Evolutionary conservation across 2,329 filamentous ascomycete species (phyloP).

Genomic region (Endothia cerciana): DNA sequence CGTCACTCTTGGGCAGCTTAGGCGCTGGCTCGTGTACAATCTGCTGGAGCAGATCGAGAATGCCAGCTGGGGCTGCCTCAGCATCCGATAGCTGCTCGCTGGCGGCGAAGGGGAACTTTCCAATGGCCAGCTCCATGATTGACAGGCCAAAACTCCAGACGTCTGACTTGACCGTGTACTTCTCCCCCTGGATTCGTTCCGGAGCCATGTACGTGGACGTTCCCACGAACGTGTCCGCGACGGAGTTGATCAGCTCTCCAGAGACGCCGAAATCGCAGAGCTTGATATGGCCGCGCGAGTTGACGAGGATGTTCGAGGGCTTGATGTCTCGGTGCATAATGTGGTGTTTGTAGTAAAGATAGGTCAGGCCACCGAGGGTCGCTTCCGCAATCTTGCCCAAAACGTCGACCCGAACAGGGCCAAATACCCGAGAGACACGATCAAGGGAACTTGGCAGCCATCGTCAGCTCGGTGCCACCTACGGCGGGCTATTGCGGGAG

Average conservation of each 20-base stretch:
- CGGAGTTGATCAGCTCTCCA: constrained; percentile 94
- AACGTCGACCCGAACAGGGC: constrained; percentile 92
- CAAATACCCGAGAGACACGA: constrained; percentile 90
- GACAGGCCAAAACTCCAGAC: constrained; percentile 97
- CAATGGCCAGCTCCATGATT: constrained; percentile 97
- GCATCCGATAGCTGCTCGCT: constrained; percentile 72
- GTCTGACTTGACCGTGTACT: constrained; percentile 97
- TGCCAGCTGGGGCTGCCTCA: constrained; percentile 86
- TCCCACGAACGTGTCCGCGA: constrained; percentile 96
- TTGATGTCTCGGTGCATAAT: constrained; percentile 99
- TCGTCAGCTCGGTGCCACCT: constrained; percentile 25
- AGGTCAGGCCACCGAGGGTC: constrained; percentile 88
- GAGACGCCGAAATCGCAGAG: constrained; percentile 99
- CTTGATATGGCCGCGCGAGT: constrained; percentile 93
- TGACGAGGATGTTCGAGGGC: constrained; percentile 95
- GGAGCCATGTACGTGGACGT: constrained; percentile 99
- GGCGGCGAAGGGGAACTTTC: constrained; percentile 90
- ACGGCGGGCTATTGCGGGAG: not conserved
- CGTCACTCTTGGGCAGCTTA: constrained; percentile 92
- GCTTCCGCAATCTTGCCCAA: constrained; percentile 97
- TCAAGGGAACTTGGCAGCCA: constrained; percentile 70
- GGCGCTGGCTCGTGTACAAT: constrained; percentile 97
- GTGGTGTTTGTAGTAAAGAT: constrained; percentile 91
- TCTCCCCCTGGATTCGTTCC: constrained; percentile 94
- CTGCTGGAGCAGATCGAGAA: constrained; percentile 92